Percentiles rank a stretch among this genome's conserved stretches.
These are phyloP conservation scores for Xerophyta viscosa DNA, from an alignment of 106 monocot species.

Conservation along the genomic window DNA sequence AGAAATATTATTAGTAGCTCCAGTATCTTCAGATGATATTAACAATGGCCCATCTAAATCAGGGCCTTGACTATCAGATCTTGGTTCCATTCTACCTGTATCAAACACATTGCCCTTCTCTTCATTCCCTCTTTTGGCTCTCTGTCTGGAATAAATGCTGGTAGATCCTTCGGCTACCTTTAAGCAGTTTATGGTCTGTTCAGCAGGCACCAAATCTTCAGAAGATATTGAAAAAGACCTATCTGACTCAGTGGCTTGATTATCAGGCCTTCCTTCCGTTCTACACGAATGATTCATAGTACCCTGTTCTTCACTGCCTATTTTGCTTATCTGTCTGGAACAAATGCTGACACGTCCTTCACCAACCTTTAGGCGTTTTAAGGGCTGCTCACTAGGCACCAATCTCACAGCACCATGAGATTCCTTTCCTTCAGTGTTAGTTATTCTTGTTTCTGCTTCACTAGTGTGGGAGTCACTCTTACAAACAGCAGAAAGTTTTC, in stretches of 20 bases:
- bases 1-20: too few species aligned
- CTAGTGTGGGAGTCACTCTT: neutral
- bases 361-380: slow-evolving; percentile 24
- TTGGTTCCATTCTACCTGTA: slow-evolving; percentile 1
- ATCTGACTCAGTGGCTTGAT: neutral
- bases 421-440: slow-evolving; percentile 3
- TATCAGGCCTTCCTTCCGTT: slow-evolving; percentile 3
- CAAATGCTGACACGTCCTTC: neutral
- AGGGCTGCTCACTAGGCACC: slow-evolving; percentile 7
- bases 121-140: neutral
- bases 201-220: neutral
- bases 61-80: neutral
- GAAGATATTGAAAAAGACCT: slow-evolving; percentile 5
- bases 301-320: neutral
- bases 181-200: slow-evolving; percentile 17
- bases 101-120: neutral
- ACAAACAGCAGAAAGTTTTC: neutral
- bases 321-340: neutral
- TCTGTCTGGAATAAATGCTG: neutral
- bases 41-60: neutral
- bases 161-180: slow-evolving; percentile 15
- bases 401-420: slow-evolving; percentile 7
- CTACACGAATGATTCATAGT: neutral
- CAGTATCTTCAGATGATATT: slow-evolving; percentile 10
- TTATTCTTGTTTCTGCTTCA: slow-evolving; percentile 11